Conservation (phyloP, 2,329 filamentous ascomycete species). For the Aspergillus proliferans region DNA sequence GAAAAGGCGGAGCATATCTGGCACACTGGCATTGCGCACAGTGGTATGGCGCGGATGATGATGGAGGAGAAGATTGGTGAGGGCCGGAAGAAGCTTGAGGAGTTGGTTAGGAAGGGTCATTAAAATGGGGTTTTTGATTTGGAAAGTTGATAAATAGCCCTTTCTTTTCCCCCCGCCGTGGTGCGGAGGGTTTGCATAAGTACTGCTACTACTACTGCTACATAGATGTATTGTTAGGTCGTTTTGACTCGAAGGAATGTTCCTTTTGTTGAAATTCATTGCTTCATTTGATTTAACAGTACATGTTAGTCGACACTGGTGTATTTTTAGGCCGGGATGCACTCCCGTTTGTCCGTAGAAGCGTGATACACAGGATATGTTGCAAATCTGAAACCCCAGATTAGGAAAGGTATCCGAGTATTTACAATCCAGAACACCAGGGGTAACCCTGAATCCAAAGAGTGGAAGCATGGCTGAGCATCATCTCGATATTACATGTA, state of each 20-base stretch:
- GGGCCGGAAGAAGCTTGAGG: conserved; percentile 70
- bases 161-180: not conserved
- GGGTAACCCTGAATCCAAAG: no score
- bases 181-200: not conserved
- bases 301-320: no score
- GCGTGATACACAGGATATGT: no score
- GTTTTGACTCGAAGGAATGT: not conserved
- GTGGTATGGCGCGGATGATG: conserved; percentile 61
- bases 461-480: no score
- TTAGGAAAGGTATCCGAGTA: no score
- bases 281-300: no score
- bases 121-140: conserved; percentile 36
- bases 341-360: no score
- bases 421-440: no score
- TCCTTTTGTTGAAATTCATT: no score
- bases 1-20: conserved; percentile 64
- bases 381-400: no score
- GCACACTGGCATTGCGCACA: conserved; percentile 69
- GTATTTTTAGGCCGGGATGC: no score
- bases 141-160: conserved; percentile 7
- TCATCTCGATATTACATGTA: no score
- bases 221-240: not conserved
- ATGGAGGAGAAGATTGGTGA: conserved; percentile 75
- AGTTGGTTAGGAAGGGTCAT: conserved; percentile 87
- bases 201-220: not conserved